phyloP scores from a whole-genome alignment of 2,329 filamentous ascomycete species.

The Neonectria neomacrospora region DNA sequence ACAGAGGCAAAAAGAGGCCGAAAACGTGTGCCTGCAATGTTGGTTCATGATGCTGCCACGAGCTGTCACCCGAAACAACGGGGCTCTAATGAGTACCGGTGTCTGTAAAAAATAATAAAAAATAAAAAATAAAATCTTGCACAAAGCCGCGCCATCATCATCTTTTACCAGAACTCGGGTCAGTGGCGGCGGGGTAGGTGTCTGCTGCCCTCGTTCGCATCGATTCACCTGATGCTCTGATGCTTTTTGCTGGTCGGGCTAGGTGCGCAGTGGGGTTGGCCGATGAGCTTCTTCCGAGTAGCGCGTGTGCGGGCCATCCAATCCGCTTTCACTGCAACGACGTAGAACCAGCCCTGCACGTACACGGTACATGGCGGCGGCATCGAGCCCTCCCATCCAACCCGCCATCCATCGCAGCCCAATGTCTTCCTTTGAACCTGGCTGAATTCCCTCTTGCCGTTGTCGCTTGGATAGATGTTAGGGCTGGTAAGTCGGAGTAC shows the following conservation, averaged over 20 bases:
- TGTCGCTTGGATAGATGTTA: constrained; percentile 1
- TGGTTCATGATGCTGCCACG: not conserved
- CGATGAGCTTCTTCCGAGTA: constrained; percentile 41
- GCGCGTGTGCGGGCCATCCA: constrained; percentile 42
- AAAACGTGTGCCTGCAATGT: not conserved
- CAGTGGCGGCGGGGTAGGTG: constrained; percentile 25
- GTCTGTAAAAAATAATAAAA: too few relatives aligned
- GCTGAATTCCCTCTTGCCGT: constrained; percentile 13
- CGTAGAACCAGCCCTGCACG: constrained; percentile 41
- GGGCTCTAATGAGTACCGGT: too few relatives aligned
- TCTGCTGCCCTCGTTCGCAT: constrained; percentile 20
- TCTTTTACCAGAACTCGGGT: constrained; percentile 11
- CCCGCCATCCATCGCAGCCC: constrained; percentile 17
- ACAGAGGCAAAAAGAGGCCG: not conserved
- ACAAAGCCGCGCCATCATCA: not conserved
- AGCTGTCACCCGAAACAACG: not conserved
- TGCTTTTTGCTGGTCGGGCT: constrained; percentile 40
- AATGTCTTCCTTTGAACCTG: constrained; percentile 19
- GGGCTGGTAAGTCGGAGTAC: constrained; percentile 5
- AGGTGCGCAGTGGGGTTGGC: constrained; percentile 32
- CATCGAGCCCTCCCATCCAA: constrained; percentile 32
- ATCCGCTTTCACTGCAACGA: constrained; percentile 46
- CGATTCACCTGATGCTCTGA: constrained; percentile 42
- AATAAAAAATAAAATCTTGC: too few relatives aligned
- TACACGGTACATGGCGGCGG: constrained; percentile 28